These are phyloP conservation scores for Cyberlindnera galapagoensis DNA, from an alignment of 805 yeast genomes.

Conservation along the genomic window DNA sequence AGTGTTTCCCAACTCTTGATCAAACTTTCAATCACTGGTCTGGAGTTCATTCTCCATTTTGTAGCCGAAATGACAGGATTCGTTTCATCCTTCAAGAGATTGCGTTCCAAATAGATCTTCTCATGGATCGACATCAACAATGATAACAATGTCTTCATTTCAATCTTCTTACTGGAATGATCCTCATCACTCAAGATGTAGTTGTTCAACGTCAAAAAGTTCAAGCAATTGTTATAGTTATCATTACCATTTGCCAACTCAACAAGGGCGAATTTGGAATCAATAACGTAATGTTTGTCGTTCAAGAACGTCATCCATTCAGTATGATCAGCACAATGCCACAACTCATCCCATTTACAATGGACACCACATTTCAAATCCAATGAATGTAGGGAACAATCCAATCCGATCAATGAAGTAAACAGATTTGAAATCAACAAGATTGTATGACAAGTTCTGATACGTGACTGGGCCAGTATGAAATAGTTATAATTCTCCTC, in stretches of 20 bases:
- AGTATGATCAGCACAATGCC: constrained; percentile 43
- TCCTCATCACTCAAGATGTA: constrained; percentile 32
- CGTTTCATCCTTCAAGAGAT: constrained; percentile 28
- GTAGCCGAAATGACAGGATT: constrained; percentile 42
- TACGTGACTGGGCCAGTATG: constrained; percentile 66
- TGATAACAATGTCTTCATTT: constrained; percentile 45
- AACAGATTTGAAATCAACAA: constrained; percentile 53
- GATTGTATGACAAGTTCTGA: constrained; percentile 65
- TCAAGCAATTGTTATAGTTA: constrained; percentile 37
- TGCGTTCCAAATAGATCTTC: constrained; percentile 48
- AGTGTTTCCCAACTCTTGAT: constrained; percentile 63
- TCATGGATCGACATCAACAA: constrained; percentile 64
- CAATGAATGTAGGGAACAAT: constrained; percentile 36
- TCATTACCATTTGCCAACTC: constrained; percentile 51
- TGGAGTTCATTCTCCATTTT: constrained; percentile 58
- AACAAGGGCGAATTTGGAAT: constrained; percentile 48
- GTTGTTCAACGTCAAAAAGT: constrained; percentile 37
- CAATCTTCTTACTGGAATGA: constrained; percentile 29
- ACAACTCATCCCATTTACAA: constrained; percentile 51
- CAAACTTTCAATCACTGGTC: constrained; percentile 52
- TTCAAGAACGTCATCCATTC: constrained; percentile 45
- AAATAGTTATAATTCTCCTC: constrained; percentile 41
- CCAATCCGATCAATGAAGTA: constrained; percentile 40
- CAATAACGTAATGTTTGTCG: constrained; percentile 34
- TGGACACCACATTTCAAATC: constrained; percentile 61